Conservation (phyloP, 306 rosid species). For the Castanea crenata region DNA sequence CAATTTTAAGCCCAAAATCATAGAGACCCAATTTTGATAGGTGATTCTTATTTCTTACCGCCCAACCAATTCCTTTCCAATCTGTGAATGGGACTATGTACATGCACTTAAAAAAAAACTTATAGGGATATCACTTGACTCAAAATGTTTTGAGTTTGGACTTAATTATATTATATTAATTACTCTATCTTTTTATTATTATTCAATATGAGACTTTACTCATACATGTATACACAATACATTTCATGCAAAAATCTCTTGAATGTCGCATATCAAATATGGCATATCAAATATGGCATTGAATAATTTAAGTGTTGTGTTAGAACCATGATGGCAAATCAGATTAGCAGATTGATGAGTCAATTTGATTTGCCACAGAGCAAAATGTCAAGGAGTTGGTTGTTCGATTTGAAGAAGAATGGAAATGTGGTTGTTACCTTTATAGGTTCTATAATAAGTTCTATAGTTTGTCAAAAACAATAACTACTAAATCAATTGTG, state of each 20-base stretch:
- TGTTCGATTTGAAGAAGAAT: background rate
- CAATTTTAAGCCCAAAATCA: no score
- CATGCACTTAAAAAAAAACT: no score
- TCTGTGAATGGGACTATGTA: no score
- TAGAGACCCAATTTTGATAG: no score
- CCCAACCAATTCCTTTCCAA: no score
- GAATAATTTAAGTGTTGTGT: background rate
- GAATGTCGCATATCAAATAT: background rate
- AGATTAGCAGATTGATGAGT: background rate
- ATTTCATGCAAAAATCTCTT: no score
- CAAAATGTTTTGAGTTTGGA: no score
- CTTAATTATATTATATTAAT: fast-evolving
- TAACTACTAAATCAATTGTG: background rate
- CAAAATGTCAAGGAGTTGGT: background rate
- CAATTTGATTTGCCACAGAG: background rate
- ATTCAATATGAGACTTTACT: no score
- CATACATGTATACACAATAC: fast-evolving
- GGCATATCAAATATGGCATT: background rate
- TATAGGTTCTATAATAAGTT: background rate
- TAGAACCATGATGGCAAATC: background rate
- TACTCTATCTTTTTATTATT: fast-evolving
- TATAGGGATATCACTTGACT: no score
- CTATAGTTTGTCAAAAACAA: background rate
- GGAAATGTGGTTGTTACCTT: background rate
- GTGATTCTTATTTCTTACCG: no score